Percentiles rank a stretch among this genome's conserved stretches.
Conservation (phyloP, 2,329 filamentous ascomycete genomes). For the Penicillium sumatraense region DNA sequence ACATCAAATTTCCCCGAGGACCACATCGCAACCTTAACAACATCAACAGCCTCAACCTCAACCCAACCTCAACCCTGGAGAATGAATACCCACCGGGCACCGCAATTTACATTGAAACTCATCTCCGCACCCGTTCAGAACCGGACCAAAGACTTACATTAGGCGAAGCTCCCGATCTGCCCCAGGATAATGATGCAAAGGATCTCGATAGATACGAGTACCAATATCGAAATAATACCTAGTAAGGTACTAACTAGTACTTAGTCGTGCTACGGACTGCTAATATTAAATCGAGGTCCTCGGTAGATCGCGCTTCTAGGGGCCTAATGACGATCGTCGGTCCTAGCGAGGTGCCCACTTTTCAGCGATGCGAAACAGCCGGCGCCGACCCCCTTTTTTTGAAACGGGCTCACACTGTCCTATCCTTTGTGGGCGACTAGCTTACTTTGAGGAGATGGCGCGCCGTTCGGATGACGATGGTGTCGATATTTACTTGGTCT, state of each 20-base stretch:
- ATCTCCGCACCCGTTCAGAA: conserved; percentile 2
- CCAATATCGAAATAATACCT: too few relatives aligned
- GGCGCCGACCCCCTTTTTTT: conserved; percentile 17
- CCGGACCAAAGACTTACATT: too few relatives aligned
- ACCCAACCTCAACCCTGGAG: too few relatives aligned
- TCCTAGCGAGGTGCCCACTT: conserved; percentile 25
- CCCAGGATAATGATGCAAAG: not conserved
- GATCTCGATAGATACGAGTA: conserved; percentile 1
- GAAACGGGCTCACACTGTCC: conserved; percentile 9
- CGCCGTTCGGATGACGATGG: conserved; percentile 1
- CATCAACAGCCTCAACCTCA: too few relatives aligned
- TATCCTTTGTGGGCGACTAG: not conserved
- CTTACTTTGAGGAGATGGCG: conserved; percentile 3
- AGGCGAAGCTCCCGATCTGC: not conserved
- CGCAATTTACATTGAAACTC: not conserved
- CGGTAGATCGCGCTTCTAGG: conserved; percentile 8
- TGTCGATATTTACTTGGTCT: not conserved
- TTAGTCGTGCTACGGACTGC: not conserved
- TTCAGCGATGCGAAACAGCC: conserved; percentile 27
- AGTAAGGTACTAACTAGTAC: too few relatives aligned
- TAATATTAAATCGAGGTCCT: conserved; percentile 2
- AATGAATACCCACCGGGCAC: too few relatives aligned
- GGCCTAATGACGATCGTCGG: conserved; percentile 29
- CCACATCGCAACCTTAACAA: not conserved
- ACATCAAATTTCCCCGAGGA: not conserved